Percentiles rank a stretch among this genome's conserved stretches.
These are phyloP conservation scores for Scenedesmus sp. DNA, from an alignment of 163 green algal genomes.

Conservation along the genomic window DNA sequence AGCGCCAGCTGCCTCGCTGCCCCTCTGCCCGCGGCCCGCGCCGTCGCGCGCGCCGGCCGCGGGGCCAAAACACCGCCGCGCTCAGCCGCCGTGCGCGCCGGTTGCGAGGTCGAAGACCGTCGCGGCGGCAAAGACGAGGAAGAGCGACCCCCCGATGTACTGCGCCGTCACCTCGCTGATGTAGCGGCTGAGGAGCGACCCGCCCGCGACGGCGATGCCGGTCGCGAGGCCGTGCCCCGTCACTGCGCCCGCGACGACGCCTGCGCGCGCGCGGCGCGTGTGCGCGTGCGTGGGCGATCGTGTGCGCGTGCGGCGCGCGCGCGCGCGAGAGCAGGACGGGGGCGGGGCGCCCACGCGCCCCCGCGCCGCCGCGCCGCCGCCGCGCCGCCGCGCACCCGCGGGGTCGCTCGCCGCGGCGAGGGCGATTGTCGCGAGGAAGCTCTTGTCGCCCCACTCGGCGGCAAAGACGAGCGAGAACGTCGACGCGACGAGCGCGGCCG, in stretches of 20 bases:
- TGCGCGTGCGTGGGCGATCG: background rate
- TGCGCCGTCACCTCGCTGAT: slow-evolving; percentile 81
- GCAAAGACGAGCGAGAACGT: slow-evolving; percentile 98
- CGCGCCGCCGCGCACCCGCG: slow-evolving; percentile 47
- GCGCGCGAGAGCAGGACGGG: background rate
- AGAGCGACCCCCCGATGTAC: slow-evolving; percentile 90
- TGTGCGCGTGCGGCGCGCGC: background rate
- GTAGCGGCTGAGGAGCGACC: slow-evolving; percentile 72
- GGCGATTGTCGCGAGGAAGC: slow-evolving; percentile 97
- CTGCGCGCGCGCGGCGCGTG: slow-evolving; percentile 27
- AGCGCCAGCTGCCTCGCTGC: no score
- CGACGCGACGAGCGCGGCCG: slow-evolving; percentile 63
- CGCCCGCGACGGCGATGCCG: slow-evolving; percentile 77
- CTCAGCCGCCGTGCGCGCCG: slow-evolving; percentile 37
- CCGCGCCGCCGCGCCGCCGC: background rate
- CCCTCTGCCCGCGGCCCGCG: no score
- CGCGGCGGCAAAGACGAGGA: slow-evolving; percentile 89
- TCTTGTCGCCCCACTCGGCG: slow-evolving; percentile 99
- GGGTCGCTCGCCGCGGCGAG: slow-evolving; percentile 89
- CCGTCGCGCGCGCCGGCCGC: no score
- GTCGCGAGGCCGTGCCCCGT: slow-evolving; percentile 87
- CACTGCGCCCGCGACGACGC: slow-evolving; percentile 71
- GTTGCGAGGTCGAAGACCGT: slow-evolving; percentile 80
- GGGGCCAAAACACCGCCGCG: no score
- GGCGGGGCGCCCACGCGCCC: background rate